Base-by-base conservation (phyloP, 352 stramenopile genomes). In the Phytophthora ramorum region DNA sequence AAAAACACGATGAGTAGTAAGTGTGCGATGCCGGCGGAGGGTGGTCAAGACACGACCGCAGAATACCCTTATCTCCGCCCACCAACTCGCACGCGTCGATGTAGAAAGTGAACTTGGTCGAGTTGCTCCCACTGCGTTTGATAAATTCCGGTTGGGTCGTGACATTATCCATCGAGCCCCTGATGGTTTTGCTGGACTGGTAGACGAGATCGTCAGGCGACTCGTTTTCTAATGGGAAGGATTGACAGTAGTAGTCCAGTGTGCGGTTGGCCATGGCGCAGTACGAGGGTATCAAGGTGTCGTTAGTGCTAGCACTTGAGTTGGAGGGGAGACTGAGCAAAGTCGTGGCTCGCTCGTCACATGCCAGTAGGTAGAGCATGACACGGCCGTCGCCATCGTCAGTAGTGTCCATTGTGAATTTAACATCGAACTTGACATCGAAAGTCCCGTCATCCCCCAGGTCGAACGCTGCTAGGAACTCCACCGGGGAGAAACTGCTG, bases 51-150 rank as follows among this genome's bases (percentile, higher is more conserved):
- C 81, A 90, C 13, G 79, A 87, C 4, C 75, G 75, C 16, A 90
- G 46, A 44, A 88, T 78, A 2, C 58, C 62, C 0, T 75, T 51
- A 1, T 46, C 26, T 0, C 79, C 81, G 6, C 71, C 81, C 16
- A 85, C 53, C 5, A 79, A 66, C 52, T 90, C 81, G 30, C 81
- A 90, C 2, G 81, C 75, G 58, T 90, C 75, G 35, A 90, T 76
- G 45, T 73, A 81, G 17, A 89, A 83, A 37, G 63, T 73, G 24
- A 86, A 57, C 26, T 53, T 71, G 9, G 48, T 71, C 4, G 60
- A 61, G 14, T 61, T 68, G 24, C 58, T 73, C 12, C 46, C 55
- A n/a, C 14, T 56, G 26, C 63, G 41, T 13, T 19, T 51, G 10
- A n/a, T 10, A 17, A 59, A 71, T 12, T 63, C 38, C 0, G 60